phyloP scores from a whole-genome alignment of 768 basidiomycete species.

The Panus rudis region DNA sequence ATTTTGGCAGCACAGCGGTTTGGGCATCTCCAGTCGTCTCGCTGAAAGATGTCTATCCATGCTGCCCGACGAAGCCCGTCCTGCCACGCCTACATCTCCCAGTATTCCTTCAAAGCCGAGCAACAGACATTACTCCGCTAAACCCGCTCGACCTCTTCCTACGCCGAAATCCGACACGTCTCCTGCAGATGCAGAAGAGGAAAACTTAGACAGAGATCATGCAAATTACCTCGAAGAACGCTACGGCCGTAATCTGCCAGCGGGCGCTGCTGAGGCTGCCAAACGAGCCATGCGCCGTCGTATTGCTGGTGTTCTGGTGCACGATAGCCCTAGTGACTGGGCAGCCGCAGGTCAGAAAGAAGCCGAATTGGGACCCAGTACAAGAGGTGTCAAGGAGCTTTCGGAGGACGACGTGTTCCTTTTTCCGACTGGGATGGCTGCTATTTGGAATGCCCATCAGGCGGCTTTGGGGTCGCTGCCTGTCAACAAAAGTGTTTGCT shows the following conservation, averaged over 20 bases:
- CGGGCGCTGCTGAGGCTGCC: slow-evolving; percentile 64
- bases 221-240: slow-evolving; percentile 84
- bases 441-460: slow-evolving; percentile 89
- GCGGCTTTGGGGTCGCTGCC: slow-evolving; percentile 48
- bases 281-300: slow-evolving; percentile 84
- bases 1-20: slow-evolving; percentile 95
- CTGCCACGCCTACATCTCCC: slow-evolving; percentile 11
- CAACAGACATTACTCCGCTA: slow-evolving; percentile 55
- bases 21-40: slow-evolving; percentile 82
- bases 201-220: slow-evolving; percentile 56
- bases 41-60: slow-evolving; percentile 78
- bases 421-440: slow-evolving; percentile 84
- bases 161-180: slow-evolving; percentile 4
- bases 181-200: slow-evolving; percentile 17
- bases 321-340: slow-evolving; percentile 41
- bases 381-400: slow-evolving; percentile 60
- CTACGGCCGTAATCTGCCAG: slow-evolving; percentile 85
- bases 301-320: slow-evolving; percentile 79
- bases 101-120: slow-evolving; percentile 35
- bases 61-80: slow-evolving; percentile 35
- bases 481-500: slow-evolving; percentile 80
- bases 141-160: slow-evolving; percentile 17
- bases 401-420: slow-evolving; percentile 86
- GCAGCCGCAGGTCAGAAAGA: slow-evolving; percentile 39
- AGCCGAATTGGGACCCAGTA: slow-evolving; percentile 51